Conservation (phyloP, 352 stramenopile species). For the Globisporangium paddicum region DNA sequence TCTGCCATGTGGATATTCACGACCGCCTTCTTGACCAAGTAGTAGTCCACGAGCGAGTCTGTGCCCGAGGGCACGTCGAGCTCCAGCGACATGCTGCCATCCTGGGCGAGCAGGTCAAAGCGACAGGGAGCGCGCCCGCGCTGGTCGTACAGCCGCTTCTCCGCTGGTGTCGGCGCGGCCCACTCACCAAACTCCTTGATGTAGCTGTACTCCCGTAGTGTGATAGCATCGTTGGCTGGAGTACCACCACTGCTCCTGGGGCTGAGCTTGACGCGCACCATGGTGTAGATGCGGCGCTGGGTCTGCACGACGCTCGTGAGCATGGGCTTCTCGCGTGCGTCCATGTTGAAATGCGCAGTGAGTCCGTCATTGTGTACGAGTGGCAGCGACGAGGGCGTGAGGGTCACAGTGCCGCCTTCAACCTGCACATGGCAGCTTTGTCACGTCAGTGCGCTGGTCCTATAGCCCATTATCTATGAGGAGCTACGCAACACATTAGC, state of each 20-base stretch:
- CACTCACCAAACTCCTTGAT: slow-evolving; percentile 60
- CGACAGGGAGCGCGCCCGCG: slow-evolving; percentile 22
- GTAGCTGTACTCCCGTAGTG: slow-evolving; percentile 43
- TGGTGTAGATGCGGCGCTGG: slow-evolving; percentile 51
- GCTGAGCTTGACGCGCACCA: slow-evolving; percentile 37
- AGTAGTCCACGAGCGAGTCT: slow-evolving; percentile 58
- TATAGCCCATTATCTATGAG: too few relatives aligned
- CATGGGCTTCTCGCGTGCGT: slow-evolving; percentile 31
- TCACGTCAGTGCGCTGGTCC: too few relatives aligned
- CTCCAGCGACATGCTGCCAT: slow-evolving; percentile 46
- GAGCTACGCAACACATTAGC: slow-evolving; percentile 3
- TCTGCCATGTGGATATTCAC: slow-evolving; percentile 45
- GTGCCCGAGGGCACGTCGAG: slow-evolving; percentile 42
- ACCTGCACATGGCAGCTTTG: slow-evolving; percentile 23
- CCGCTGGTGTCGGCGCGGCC: slow-evolving; percentile 22
- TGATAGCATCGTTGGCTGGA: too few relatives aligned
- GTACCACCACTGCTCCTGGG: not conserved
- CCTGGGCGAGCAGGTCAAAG: slow-evolving; percentile 44
- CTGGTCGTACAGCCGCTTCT: slow-evolving; percentile 33
- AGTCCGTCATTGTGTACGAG: slow-evolving; percentile 27
- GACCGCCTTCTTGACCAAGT: slow-evolving; percentile 41
- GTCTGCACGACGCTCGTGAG: slow-evolving; percentile 51
- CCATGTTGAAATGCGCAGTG: slow-evolving; percentile 18
- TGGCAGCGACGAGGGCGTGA: slow-evolving; percentile 25
- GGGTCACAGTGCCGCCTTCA: slow-evolving; percentile 14